Evolutionary conservation across 371 early-diverging fungal species (phyloP).

Genomic region (Mortierella sp.): DNA sequence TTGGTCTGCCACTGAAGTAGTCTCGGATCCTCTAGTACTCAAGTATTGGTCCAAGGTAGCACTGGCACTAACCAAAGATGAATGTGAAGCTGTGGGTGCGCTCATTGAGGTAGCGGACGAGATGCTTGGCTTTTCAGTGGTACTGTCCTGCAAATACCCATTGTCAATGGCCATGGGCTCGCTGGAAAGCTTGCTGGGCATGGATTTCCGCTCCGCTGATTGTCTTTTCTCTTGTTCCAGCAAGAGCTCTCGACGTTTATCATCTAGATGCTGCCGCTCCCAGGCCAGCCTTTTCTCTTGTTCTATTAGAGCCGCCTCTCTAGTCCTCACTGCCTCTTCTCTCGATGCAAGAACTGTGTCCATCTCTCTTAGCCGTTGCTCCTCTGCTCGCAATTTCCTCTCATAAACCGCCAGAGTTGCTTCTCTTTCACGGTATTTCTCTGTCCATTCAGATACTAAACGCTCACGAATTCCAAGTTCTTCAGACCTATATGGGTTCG

Average conservation of each 20-base stretch:
- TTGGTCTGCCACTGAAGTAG: background rate
- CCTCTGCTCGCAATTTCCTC: conserved; percentile 18
- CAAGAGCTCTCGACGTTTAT: conserved; percentile 17
- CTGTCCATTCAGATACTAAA: conserved; percentile 7
- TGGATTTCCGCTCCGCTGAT: background rate
- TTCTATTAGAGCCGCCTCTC: conserved; percentile 16
- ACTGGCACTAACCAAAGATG: background rate
- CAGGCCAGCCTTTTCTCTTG: conserved; percentile 26
- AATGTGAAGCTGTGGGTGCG: background rate
- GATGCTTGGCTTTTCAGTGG: background rate
- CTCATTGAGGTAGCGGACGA: background rate
- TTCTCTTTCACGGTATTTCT: conserved; percentile 18
- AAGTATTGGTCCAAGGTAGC: conserved; percentile 9
- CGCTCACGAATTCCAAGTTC: conserved; percentile 12
- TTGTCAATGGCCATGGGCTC: conserved; percentile 32
- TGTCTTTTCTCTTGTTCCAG: conserved; percentile 28
- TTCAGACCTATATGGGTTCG: conserved; percentile 11
- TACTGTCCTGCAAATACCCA: conserved; percentile 4
- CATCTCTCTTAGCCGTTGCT: conserved; percentile 35
- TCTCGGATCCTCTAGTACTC: background rate
- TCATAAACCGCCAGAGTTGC: conserved; percentile 6
- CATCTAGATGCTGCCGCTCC: conserved; percentile 29
- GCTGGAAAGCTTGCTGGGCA: background rate
- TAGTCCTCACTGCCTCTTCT: conserved; percentile 24
- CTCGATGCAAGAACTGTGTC: conserved; percentile 23